Conservation (phyloP, 768 basidiomycete genomes). For the Russula sp. region DNA sequence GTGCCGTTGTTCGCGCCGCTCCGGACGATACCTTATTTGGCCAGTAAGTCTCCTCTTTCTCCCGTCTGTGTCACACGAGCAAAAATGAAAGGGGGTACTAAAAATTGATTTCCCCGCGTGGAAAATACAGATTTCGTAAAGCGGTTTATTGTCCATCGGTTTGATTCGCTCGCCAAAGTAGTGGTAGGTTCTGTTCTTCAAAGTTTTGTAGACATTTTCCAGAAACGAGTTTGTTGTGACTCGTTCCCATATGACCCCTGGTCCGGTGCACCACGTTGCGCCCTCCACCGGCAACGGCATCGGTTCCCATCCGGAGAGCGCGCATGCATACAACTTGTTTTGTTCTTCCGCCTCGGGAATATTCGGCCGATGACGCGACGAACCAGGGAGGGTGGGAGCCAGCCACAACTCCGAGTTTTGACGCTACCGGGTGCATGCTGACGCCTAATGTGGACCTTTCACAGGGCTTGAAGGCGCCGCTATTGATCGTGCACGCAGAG, state of each 20-base stretch:
- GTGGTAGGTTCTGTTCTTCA: slow-evolving; percentile 39
- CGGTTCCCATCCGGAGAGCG: not conserved
- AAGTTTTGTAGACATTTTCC: slow-evolving; percentile 1
- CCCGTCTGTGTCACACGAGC: slow-evolving; percentile 1
- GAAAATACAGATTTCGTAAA: slow-evolving; percentile 45
- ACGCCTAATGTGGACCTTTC: not conserved
- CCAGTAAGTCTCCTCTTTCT: slow-evolving; percentile 42
- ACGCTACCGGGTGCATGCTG: not conserved
- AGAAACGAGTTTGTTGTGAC: not conserved
- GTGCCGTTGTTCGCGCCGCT: slow-evolving; percentile 72
- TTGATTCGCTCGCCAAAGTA: slow-evolving; percentile 59
- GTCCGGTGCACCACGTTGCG: too few relatives aligned
- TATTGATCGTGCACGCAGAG: slow-evolving; percentile 68
- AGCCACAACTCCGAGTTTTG: not conserved
- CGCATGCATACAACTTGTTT: not conserved
- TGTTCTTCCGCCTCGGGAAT: not conserved
- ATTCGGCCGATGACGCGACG: slow-evolving; percentile 3
- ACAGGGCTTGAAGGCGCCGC: slow-evolving; percentile 60
- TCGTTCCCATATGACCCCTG: not conserved
- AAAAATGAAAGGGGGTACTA: slow-evolving; percentile 2
- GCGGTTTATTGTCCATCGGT: slow-evolving; percentile 48
- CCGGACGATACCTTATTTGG: slow-evolving; percentile 51
- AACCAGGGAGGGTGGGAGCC: not conserved
- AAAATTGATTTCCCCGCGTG: not conserved
- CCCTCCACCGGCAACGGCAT: not conserved